A percentile compares a stretch with the other conserved stretches of the same genome.
These are phyloP conservation scores for Phlebiopsis flavidoalba DNA, from an alignment of 768 basidiomycete genomes.

Conservation along the genomic window DNA sequence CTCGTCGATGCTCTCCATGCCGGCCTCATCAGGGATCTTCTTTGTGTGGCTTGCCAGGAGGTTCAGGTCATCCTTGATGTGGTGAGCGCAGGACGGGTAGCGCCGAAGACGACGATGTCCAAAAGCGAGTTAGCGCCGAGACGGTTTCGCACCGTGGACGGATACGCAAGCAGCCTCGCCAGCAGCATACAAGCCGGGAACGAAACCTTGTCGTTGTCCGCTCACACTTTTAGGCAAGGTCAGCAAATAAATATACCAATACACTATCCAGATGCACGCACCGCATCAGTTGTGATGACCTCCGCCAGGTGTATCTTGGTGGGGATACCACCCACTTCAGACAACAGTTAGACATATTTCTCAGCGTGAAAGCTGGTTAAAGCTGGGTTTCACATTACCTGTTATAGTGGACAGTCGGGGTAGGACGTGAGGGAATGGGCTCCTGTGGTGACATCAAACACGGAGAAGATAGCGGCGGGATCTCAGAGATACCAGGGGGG, in stretches of 20 bases:
- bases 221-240: constrained; percentile 31
- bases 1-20: constrained; percentile 81
- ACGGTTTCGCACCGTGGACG: constrained; percentile 98
- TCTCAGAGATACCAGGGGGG: constrained; percentile 99
- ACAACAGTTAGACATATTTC: constrained; percentile 14
- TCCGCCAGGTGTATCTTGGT: constrained; percentile 98
- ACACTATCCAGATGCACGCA: not conserved
- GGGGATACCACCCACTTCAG: constrained; percentile 95
- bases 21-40: constrained; percentile 85
- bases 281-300: constrained; percentile 71
- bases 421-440: constrained; percentile 95
- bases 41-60: constrained; percentile 81
- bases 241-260: not conserved
- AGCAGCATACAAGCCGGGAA: constrained; percentile 96
- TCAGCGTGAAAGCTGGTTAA: not conserved
- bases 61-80: constrained; percentile 91
- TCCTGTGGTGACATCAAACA: constrained; percentile 99
- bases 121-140: constrained; percentile 98
- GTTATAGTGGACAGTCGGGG: constrained; percentile 99
- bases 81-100: constrained; percentile 94
- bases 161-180: constrained; percentile 99
- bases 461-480: constrained; percentile 97
- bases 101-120: constrained; percentile 98
- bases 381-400: constrained; percentile 51
- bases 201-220: constrained; percentile 90